Evolutionary conservation across 148 eudicot species (phyloP).

Genomic region (Beta vulgaris): DNA sequence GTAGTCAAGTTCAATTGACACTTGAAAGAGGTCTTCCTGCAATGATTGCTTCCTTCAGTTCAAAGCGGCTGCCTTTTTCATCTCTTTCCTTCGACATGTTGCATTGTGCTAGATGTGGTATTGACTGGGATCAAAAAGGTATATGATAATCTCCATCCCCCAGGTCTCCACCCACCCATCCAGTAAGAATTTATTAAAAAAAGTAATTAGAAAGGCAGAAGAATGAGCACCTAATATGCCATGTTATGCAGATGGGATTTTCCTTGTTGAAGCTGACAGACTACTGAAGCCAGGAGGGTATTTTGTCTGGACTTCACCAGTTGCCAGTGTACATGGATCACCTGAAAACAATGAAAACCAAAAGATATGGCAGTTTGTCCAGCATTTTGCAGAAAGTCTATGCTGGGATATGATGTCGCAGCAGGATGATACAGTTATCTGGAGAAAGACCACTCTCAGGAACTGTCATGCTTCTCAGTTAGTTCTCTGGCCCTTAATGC

Average conservation of each 20-base stretch:
- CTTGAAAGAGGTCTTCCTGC: slow-evolving; percentile 99
- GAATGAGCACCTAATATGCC: slow-evolving; percentile 3
- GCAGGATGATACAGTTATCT: slow-evolving; percentile 88
- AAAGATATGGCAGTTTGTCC: slow-evolving; percentile 70
- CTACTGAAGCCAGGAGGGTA: slow-evolving; percentile 90
- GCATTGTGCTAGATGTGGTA: slow-evolving; percentile 81
- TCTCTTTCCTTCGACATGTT: slow-evolving; percentile 93
- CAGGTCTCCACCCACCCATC: not conserved
- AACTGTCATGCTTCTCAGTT: slow-evolving; percentile 62
- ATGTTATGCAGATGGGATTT: slow-evolving; percentile 62
- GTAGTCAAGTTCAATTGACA: slow-evolving; percentile 95
- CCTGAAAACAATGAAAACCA: slow-evolving; percentile 38
- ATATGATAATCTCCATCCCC: not conserved
- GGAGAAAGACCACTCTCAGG: slow-evolving; percentile 72
- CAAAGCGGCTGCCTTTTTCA: slow-evolving; percentile 74
- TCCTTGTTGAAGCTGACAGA: slow-evolving; percentile 83
- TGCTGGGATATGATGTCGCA: slow-evolving; percentile 85
- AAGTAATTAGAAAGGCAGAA: not conserved
- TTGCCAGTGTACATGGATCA: slow-evolving; percentile 52
- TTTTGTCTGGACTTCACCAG: slow-evolving; percentile 88
- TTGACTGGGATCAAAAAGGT: slow-evolving; percentile 94
- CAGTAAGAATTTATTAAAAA: not conserved
- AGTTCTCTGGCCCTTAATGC: slow-evolving; percentile 6
- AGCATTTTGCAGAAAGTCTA: slow-evolving; percentile 47
- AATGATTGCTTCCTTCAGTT: slow-evolving; percentile 76